Evolutionary conservation across 352 stramenopile genomes (phyloP), one percentile per base, ranked within the genome.

Genomic region (Globisporangium spiculum): DNA sequence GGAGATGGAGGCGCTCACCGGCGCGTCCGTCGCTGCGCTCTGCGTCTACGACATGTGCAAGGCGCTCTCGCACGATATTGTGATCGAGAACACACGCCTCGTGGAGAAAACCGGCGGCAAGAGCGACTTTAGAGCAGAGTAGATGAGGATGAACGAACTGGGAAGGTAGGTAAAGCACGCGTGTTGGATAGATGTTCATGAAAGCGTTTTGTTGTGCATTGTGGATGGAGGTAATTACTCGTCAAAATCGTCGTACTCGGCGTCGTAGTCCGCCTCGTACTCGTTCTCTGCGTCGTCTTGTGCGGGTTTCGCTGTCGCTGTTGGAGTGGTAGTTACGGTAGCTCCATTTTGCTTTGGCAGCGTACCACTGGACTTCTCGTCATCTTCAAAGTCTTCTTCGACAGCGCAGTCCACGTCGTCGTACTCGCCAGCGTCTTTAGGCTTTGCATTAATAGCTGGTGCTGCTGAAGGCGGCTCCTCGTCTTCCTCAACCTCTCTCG

Each of bases 41-140:
- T 98, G 91, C 46, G 94, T 99, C 30, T 99, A 99, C 79, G 97
- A 99, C 83, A 99, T 99, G 97, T 96, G 95, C 75, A 99, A 99
- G 78, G 97, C 95, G 22, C 72, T 99, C 50, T 98, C 92, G 69
- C 95, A 63, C 44, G 50, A 60, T n/a, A 97, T 99, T 32, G 78
- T 97, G 27, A 98, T 99, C 65, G 81, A 93, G 63, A 80, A 82
- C 50, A 98, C 95, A 34, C 71, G 84, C 24, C 82, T 99, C 5
- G 69, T 99, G 18, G 65, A 76, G 59, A 99, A 98, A 61, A 97
- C 78, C 4, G 96, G 96, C 57, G 96, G 96, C 22, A 99, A 98
- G 69, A 76, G 85, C 12, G 83, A 94, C 68, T 79, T 92, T 68
- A 68, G n/a, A 79, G 66, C 66, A 50, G 60, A 26, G 0, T 26